Conservation (phyloP, 108 stramenopile species). For the Pseudonitzschia delicatissima region DNA sequence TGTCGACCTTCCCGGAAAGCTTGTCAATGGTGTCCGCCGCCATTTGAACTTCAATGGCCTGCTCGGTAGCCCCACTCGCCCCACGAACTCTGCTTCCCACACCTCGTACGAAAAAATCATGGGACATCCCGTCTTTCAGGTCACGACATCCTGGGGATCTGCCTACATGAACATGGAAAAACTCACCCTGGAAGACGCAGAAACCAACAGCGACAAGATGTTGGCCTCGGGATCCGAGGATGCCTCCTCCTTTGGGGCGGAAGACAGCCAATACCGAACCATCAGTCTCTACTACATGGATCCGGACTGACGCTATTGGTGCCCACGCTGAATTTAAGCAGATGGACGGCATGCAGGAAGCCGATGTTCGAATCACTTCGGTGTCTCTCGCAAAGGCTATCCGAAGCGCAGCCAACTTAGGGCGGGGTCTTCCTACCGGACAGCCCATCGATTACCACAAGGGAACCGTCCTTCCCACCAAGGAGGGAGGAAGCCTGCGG, state of each 20-base stretch:
- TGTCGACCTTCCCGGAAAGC: not conserved
- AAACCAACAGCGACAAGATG: constrained; percentile 11
- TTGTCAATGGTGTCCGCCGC: not conserved
- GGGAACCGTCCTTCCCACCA: constrained; percentile 49
- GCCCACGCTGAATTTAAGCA: constrained; percentile 80
- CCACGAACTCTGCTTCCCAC: not conserved
- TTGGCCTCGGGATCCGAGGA: not conserved
- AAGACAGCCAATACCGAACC: constrained; percentile 57
- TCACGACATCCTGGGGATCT: constrained; percentile 79
- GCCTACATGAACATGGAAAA: constrained; percentile 85
- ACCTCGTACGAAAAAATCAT: constrained; percentile 70
- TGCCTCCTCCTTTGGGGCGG: constrained; percentile 25
- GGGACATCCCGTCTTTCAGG: constrained; percentile 80
- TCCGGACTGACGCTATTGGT: constrained; percentile 67
- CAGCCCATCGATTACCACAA: constrained; percentile 55
- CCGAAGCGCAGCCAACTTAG: constrained; percentile 58
- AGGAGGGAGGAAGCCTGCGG: constrained; percentile 71
- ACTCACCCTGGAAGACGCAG: constrained; percentile 37
- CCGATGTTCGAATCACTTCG: constrained; percentile 66
- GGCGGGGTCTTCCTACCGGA: constrained; percentile 72
- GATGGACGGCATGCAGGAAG: constrained; percentile 67
- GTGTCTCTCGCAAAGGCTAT: constrained; percentile 69
- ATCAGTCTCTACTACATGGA: constrained; percentile 78
- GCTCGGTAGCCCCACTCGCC: not conserved
- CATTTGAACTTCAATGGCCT: constrained; percentile 8